These are phyloP conservation scores for Ramalina peruviana DNA, from an alignment of 495 filamentous ascomycete genomes.

Conservation along the genomic window DNA sequence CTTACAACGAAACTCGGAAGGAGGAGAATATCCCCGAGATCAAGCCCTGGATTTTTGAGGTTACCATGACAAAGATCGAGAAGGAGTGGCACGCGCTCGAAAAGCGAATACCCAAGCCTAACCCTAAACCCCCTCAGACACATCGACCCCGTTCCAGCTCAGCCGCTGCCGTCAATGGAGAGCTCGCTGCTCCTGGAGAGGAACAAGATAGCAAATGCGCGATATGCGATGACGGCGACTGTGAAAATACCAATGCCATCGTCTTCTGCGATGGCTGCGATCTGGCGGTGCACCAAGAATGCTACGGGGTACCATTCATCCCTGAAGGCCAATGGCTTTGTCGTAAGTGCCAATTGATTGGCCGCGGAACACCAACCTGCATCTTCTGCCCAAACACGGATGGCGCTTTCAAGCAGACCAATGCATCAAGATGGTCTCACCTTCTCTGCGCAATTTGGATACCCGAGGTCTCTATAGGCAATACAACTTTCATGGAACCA, in stretches of 20 bases:
- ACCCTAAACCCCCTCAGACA: conserved; percentile 87
- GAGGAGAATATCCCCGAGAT: conserved; percentile 62
- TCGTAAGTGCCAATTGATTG: conserved; percentile 90
- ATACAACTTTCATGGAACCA: conserved; percentile 93
- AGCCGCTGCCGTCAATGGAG: conserved; percentile 81
- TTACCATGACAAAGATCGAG: conserved; percentile 96
- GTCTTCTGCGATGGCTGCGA: conserved; percentile 99
- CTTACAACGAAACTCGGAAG: conserved; percentile 63
- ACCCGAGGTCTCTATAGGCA: conserved; percentile 89
- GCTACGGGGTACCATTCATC: conserved; percentile 97
- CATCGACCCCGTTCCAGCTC: conserved; percentile 83
- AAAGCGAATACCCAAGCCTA: conserved; percentile 88
- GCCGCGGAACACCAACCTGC: conserved; percentile 80
- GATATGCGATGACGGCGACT: conserved; percentile 96
- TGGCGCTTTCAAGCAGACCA: conserved; percentile 97
- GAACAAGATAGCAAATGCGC: conserved; percentile 96
- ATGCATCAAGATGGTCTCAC: conserved; percentile 89
- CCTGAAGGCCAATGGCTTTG: conserved; percentile 98
- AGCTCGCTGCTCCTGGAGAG: conserved; percentile 65
- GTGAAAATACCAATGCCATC: conserved; percentile 98
- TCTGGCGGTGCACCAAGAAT: conserved; percentile 95
- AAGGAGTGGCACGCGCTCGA: conserved; percentile 97
- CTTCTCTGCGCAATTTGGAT: conserved; percentile 97
- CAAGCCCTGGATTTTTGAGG: conserved; percentile 85
- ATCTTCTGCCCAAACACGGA: conserved; percentile 97